Evolutionary conservation across 352 stramenopile species (phyloP).

Genomic region (Globisporangium polare): DNA sequence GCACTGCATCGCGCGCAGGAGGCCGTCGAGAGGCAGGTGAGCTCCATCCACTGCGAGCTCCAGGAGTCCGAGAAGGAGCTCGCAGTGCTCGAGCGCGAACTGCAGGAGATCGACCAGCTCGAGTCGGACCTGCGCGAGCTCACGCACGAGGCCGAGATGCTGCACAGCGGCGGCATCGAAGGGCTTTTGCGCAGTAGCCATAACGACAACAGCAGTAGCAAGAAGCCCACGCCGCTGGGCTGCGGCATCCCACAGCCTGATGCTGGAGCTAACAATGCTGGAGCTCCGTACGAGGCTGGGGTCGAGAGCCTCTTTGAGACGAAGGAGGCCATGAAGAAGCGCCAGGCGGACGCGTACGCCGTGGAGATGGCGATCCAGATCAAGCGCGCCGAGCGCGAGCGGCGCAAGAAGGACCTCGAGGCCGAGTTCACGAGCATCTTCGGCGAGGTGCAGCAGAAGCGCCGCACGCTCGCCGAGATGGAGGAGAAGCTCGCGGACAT

Average conservation of each 20-base stretch:
- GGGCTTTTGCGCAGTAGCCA: slow-evolving; percentile 28
- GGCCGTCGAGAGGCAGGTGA: slow-evolving; percentile 83
- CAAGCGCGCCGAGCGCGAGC: slow-evolving; percentile 89
- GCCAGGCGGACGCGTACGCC: slow-evolving; percentile 83
- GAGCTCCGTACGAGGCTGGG: slow-evolving; percentile 39
- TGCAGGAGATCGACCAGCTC: slow-evolving; percentile 92
- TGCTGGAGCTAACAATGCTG: slow-evolving; percentile 11
- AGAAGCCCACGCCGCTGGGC: slow-evolving; percentile 35
- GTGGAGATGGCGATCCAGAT: slow-evolving; percentile 93
- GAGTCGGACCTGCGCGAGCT: slow-evolving; percentile 88
- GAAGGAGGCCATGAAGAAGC: slow-evolving; percentile 37
- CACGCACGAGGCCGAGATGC: slow-evolving; percentile 88
- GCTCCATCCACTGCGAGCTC: slow-evolving; percentile 87
- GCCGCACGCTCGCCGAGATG: slow-evolving; percentile 67
- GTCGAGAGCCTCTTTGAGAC: slow-evolving; percentile 48
- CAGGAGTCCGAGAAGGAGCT: slow-evolving; percentile 90
- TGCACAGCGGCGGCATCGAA: slow-evolving; percentile 66
- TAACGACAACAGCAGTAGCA: slow-evolving; percentile 13
- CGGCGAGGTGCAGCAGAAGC: slow-evolving; percentile 88
- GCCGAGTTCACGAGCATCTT: slow-evolving; percentile 91
- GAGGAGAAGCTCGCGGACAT: slow-evolving; percentile 90
- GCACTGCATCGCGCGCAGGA: slow-evolving; percentile 90
- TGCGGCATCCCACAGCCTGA: slow-evolving; percentile 37
- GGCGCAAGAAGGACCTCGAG: slow-evolving; percentile 90
- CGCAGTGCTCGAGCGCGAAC: slow-evolving; percentile 84